Evolutionary conservation across 2,329 filamentous ascomycete genomes (phyloP).

Genomic region (Cladosporium sp.): DNA sequence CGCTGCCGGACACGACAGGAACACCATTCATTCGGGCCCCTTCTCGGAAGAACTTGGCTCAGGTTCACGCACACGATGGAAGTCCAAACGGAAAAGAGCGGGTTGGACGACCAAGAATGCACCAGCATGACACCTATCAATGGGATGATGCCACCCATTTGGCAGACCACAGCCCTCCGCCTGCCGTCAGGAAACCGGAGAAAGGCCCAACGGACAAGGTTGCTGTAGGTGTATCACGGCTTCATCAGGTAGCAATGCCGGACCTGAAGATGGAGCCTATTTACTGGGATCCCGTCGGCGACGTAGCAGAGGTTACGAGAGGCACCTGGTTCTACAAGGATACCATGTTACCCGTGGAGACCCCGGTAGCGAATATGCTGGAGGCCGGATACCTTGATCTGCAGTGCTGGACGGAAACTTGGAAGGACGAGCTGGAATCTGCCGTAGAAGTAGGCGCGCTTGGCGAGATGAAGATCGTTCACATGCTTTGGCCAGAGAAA

Average conservation of each 20-base stretch:
- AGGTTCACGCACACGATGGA: conserved; percentile 16
- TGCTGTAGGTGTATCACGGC: conserved; percentile 80
- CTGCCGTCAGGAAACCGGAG: conserved; percentile 25
- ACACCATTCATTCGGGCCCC: conserved; percentile 50
- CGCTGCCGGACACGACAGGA: conserved; percentile 35
- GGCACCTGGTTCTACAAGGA: conserved; percentile 98
- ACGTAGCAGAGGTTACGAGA: conserved; percentile 74
- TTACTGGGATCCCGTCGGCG: conserved; percentile 94
- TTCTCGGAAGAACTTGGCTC: conserved; percentile 35
- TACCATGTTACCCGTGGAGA: conserved; percentile 85
- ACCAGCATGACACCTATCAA: conserved; percentile 44
- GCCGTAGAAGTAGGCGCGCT: conserved; percentile 84
- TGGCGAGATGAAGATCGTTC: conserved; percentile 86
- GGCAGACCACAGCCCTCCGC: conserved; percentile 25
- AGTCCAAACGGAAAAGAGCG: background rate
- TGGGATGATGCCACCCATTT: conserved; percentile 41
- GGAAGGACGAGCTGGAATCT: conserved; percentile 85
- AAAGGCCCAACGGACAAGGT: conserved; percentile 54
- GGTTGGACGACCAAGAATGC: conserved; percentile 30
- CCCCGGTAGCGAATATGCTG: conserved; percentile 81
- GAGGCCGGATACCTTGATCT: conserved; percentile 88
- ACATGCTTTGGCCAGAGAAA: conserved; percentile 74
- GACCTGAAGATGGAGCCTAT: conserved; percentile 84
- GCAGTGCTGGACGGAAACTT: conserved; percentile 85
- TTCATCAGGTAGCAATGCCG: conserved; percentile 84